phyloP scores from a whole-genome alignment of 1,139 yeast genomes.

The Scheffersomyces stambukii region DNA sequence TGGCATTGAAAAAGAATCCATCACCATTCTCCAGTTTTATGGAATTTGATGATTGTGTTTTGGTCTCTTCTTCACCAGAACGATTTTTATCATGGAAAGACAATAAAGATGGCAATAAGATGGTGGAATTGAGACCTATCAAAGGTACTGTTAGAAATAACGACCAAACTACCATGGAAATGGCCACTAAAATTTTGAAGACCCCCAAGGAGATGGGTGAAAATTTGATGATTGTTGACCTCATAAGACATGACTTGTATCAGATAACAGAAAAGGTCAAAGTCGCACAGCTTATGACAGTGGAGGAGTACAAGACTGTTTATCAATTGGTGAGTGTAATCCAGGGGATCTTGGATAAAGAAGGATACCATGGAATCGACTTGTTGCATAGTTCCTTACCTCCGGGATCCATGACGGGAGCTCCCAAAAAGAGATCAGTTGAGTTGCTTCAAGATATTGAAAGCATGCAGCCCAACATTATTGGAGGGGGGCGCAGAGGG shows the following conservation, averaged over 20 bases:
- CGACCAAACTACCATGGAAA: slow-evolving; percentile 43
- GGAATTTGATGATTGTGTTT: slow-evolving; percentile 63
- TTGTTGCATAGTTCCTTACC: slow-evolving; percentile 77
- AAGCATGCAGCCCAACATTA: slow-evolving; percentile 36
- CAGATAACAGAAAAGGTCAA: slow-evolving; percentile 63
- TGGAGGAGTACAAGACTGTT: slow-evolving; percentile 89
- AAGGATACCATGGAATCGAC: slow-evolving; percentile 66
- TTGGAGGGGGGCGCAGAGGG: slow-evolving; percentile 59
- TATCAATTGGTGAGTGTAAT: slow-evolving; percentile 91
- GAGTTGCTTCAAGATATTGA: slow-evolving; percentile 66
- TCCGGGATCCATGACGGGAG: slow-evolving; percentile 99
- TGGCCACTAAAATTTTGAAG: slow-evolving; percentile 62
- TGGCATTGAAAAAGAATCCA: slow-evolving; percentile 68
- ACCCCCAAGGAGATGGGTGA: slow-evolving; percentile 96
- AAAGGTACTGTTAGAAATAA: slow-evolving; percentile 88
- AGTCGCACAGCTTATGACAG: slow-evolving; percentile 79
- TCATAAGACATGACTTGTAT: slow-evolving; percentile 87
- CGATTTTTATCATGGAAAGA: slow-evolving; percentile 80
- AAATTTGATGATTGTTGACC: slow-evolving; percentile 93
- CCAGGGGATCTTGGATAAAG: slow-evolving; percentile 49
- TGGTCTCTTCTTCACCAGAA: slow-evolving; percentile 92
- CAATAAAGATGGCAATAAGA: slow-evolving; percentile 19
- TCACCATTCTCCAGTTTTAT: slow-evolving; percentile 89
- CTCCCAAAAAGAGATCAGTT: slow-evolving; percentile 92
- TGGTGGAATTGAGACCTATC: slow-evolving; percentile 85